A percentile compares a stretch with the other conserved stretches of the same genome.
Evolutionary conservation across 2,329 filamentous ascomycete species (phyloP).

Genomic region (Diaporthe australafricana): DNA sequence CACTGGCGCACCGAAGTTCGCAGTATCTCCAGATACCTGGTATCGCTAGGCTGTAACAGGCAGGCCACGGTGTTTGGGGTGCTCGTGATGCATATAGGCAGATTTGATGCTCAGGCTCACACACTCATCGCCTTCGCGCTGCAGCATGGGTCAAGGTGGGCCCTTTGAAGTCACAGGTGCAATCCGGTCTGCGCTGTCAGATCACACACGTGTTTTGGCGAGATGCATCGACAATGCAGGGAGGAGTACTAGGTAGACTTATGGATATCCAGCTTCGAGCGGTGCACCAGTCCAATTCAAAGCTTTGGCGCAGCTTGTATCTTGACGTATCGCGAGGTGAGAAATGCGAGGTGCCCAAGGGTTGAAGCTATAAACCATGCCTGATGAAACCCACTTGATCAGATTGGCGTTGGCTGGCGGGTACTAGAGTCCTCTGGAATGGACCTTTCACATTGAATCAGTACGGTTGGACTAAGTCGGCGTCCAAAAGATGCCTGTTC

Average conservation of each 20-base stretch:
- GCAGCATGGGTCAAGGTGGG: not conserved
- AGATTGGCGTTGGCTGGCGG: not conserved
- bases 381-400: not conserved
- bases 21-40: not conserved
- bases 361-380: not conserved
- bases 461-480: not conserved
- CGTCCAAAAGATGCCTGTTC: not conserved
- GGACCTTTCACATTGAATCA: not conserved
- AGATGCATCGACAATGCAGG: too few relatives aligned
- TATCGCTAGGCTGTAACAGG: conserved; percentile 7
- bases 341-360: not conserved
- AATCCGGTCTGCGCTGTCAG: not conserved
- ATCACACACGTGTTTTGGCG: not conserved
- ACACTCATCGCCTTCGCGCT: not conserved
- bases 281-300: not conserved
- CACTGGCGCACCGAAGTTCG: not conserved
- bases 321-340: not conserved
- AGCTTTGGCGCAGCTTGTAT: not conserved
- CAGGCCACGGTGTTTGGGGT: not conserved
- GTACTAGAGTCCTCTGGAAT: not conserved
- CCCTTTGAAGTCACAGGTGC: not conserved
- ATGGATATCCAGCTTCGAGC: not conserved
- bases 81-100: not conserved
- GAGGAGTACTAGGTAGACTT: not conserved
- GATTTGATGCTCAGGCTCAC: not conserved